Evolutionary conservation across 2,329 filamentous ascomycete genomes (phyloP), one percentile per base, ranked within the genome.

Genomic region (Colletotrichum agaves): DNA sequence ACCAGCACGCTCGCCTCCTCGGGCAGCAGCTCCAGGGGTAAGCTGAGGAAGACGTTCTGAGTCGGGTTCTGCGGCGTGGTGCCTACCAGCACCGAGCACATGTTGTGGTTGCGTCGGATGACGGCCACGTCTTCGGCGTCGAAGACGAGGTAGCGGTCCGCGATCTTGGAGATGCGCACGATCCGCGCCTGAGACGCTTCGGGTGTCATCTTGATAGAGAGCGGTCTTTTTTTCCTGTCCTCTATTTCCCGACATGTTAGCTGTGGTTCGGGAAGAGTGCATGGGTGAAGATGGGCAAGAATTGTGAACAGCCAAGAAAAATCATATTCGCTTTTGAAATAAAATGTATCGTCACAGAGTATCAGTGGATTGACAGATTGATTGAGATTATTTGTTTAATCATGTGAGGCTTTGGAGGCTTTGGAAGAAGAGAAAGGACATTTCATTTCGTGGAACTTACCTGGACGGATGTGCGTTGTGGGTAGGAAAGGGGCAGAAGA

Each of bases 51-150:
- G 65, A 97, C 87, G 80, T 97, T 98, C 80, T 99, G 96, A 73
- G 97, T 95, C 5, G 94, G 94, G 64, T 93, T 91, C 79, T 98
- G 94, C 2, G 96, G 95, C 33, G 97, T 89, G 7, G 93, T 94
- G 64, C 96, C 96, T 67, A 93, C 90, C 62, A 97, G 85, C 35
- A 96, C 91, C 70, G 94, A 94, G 75, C 92, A 94, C 74, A 97
- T 93, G 77, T 93, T 90, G 81, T 97, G 88, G 73, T 89, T 84
- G 70, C 92, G 89, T 72, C 96, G 92, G 70, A 97, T 84, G 77
- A 91, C 87, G 73, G 91, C 90, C 68, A 94, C 91, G 71, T 90
- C 89, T 75, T 94, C 88, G 74, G 93, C 88, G 77, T 97, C 93
- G 83, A 98, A 98, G 72, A 99, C 84, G 69, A 98, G 88, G 82